Evolutionary conservation across 1,284 basidiomycete genomes (phyloP), one percentile per base, ranked within the genome.

Genomic region (Ganoderma sinense): DNA sequence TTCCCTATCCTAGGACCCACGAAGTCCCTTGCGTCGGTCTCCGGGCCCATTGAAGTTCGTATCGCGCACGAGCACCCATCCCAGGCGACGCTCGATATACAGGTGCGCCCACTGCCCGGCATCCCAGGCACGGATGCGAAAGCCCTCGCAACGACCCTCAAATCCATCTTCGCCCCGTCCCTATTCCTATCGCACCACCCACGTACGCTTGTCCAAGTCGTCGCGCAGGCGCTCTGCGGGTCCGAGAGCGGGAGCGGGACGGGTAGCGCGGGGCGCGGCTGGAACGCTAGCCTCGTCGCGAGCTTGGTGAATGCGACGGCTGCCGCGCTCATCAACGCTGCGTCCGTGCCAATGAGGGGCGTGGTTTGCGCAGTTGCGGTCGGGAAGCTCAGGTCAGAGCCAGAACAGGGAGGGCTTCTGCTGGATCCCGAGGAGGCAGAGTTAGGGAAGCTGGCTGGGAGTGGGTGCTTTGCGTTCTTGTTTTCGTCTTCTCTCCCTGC

Each of bases 1-100:
- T n/a, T n/a, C 4, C 39, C 18, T 8, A 2, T 61, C 26, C 36
- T 73, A 87, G 87, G 87, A 48, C 78, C 83, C 31, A 86, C 85
- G 6, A 77, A 80, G 62, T 86, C 88, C 1, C 79, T 94, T 33
- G 87, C 90, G 8, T 93, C 92, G 7, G 78, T 93, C 39, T 92
- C 92, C 11, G 93, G 93, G 0, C 93, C 93, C n/a, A 89, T 94
- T 56, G 89, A 94, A 72, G 89, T 91, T 63, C 84, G 91, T 23
- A 82, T 89, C 13, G 85, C 87, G 2, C 79, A 85, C 20, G 93
- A 94, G 80, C 84, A 88, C 55, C 87, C 93, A 7, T 89, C 89
- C n/a, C 88, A 87, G 68, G 88, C 92, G 0, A 89, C 91, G 0
- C 86, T 95, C 71, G 93, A 94, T 75, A 87, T 94, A 61, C 80